Evolutionary conservation across 371 early-diverging fungal genomes (phyloP).

Genomic region (Choanephora cucurbitarum): DNA sequence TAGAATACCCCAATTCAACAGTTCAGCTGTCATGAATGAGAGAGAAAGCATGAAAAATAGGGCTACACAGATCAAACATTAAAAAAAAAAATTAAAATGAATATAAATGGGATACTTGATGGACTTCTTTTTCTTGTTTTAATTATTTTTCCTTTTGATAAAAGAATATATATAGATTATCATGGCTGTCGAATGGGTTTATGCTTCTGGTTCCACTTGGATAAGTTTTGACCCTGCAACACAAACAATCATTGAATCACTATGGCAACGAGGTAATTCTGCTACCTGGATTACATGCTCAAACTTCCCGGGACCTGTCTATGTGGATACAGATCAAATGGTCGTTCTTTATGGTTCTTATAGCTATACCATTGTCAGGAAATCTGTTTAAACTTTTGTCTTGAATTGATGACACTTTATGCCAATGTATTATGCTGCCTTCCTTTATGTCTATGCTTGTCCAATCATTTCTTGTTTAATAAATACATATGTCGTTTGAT

Average conservation of each 20-base stretch:
- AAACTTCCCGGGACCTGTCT: conserved; percentile 8
- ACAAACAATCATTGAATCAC: conserved; percentile 6
- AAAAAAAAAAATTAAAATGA: too few relatives aligned
- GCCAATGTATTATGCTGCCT: background rate
- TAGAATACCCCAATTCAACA: too few relatives aligned
- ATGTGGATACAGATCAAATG: conserved; percentile 13
- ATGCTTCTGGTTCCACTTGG: conserved; percentile 18
- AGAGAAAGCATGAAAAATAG: too few relatives aligned
- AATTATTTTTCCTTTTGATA: too few relatives aligned
- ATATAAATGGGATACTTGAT: too few relatives aligned
- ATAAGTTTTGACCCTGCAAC: conserved; percentile 10
- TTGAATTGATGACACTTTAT: background rate
- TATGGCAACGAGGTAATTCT: conserved; percentile 6
- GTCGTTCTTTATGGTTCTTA: conserved; percentile 1
- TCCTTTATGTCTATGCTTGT: too few relatives aligned
- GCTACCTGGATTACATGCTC: conserved; percentile 11
- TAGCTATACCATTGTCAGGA: conserved; percentile 13
- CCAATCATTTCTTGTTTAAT: too few relatives aligned
- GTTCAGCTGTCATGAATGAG: too few relatives aligned
- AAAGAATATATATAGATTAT: too few relatives aligned
- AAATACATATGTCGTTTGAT: too few relatives aligned
- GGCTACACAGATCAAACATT: too few relatives aligned
- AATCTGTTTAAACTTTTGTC: conserved; percentile 3
- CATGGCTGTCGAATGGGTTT: conserved; percentile 18
- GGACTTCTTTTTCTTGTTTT: too few relatives aligned